Base-by-base conservation (phyloP, 306 rosid genomes). In the Oxytropis ochrocephala region DNA sequence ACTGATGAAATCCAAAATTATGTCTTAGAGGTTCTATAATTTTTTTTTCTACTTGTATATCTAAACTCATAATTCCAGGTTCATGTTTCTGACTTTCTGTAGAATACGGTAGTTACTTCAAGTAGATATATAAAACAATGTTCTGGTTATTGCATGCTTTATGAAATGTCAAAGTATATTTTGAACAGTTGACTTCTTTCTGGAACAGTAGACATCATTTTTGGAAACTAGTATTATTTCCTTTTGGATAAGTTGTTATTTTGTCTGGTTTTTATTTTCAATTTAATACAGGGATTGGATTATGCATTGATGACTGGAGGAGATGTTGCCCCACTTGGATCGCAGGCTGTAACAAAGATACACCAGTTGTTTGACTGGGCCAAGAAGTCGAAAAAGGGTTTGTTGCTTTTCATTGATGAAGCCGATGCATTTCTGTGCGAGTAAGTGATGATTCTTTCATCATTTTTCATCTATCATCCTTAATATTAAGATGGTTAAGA, bases 361-460 rank as follows among this genome's bases (percentile, higher is more conserved):
- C 99, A 94, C 78, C 92, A 91, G 78, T 75, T 94, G 83, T 94
- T 94, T 77, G 99, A 94, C 77, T 94, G 99, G 97, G 70, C 92
- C 54, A 91, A 89, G 83, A 94, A 94, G 63, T 94, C 97, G 7
- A 83, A 78, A 29, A 87, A 55, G 81, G 99, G 99, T 74, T 81
- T 94, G 75, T 82, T 94, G 84, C 97, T 94, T 75, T 94, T 94
- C 81, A 91, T 94, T 62, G 99, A 94, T 7, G 99, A 94, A 87
- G 99, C 99, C 9, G 99, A 94, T 75, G 99, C 99, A 63, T 94
- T 94, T 83, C 87, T 94, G 72, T 94, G 97, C 95, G 99, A 94
- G 99, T 91, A 84, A 87, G 99, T 58, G 43, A 18, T 67, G 32
- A 27, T 60, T 69, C 41, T 70, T 64, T 33, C 43, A 1, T 21